Conservation (phyloP, 2,329 filamentous ascomycete genomes). For the Clonostachys rosea region DNA sequence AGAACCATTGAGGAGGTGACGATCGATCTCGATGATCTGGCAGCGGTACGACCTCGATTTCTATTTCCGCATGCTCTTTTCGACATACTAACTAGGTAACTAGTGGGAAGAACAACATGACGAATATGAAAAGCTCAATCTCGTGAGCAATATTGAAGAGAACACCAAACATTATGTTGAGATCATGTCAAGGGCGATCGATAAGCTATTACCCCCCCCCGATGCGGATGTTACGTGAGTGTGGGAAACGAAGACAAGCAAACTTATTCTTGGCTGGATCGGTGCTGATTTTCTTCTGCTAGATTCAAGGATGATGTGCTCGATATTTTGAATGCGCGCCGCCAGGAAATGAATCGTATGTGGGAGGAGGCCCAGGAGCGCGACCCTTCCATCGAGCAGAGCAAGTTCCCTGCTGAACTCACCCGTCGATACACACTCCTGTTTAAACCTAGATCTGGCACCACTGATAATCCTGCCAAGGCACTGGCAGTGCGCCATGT, state of each 20-base stretch:
- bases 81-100: background rate
- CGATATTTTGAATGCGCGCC: conserved; percentile 92
- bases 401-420: conserved; percentile 86
- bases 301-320: conserved; percentile 97
- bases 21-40: conserved; percentile 86
- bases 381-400: conserved; percentile 61
- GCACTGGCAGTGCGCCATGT: conserved; percentile 88
- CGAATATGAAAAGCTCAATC: conserved; percentile 61
- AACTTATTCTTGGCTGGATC: background rate
- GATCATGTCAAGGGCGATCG: conserved; percentile 81
- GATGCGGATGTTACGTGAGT: conserved; percentile 71
- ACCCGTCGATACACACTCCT: conserved; percentile 92
- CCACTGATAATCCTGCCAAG: conserved; percentile 57
- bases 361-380: conserved; percentile 61
- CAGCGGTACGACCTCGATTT: conserved; percentile 48
- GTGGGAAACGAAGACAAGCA: background rate
- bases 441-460: conserved; percentile 85
- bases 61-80: background rate
- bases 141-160: conserved; percentile 79
- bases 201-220: conserved; percentile 78
- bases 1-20: conserved; percentile 71
- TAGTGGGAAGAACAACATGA: conserved; percentile 73
- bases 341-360: conserved; percentile 80
- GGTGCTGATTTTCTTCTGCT: background rate
- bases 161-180: conserved; percentile 97